A percentile compares a stretch with the other conserved stretches of the same genome.
These are phyloP conservation scores for Cyberlindnera mississippiensis DNA, from an alignment of 805 yeast genomes.

Conservation along the genomic window DNA sequence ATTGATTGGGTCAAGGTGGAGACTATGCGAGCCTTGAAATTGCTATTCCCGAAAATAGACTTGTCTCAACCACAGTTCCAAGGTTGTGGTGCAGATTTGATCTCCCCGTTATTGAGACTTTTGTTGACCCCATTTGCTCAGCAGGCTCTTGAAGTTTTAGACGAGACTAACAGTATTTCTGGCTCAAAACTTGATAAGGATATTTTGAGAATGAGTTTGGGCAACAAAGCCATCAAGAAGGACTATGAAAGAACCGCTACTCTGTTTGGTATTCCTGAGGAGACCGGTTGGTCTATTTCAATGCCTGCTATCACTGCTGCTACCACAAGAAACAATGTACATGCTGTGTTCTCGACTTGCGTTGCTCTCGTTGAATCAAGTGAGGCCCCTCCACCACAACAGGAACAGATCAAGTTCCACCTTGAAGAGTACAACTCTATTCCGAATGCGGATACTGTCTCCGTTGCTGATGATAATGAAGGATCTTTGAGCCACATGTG, in stretches of 20 bases:
- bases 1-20: constrained; percentile 77
- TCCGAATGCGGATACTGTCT: constrained; percentile 37
- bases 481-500: constrained; percentile 85
- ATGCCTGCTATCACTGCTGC: constrained; percentile 92
- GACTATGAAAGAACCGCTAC: constrained; percentile 86
- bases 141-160: constrained; percentile 84
- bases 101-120: constrained; percentile 82
- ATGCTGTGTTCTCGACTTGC: constrained; percentile 91
- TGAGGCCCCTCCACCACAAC: constrained; percentile 28
- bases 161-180: constrained; percentile 78
- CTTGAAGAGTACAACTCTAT: constrained; percentile 51
- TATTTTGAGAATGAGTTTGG: constrained; percentile 86
- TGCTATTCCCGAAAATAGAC: constrained; percentile 73
- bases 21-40: constrained; percentile 70
- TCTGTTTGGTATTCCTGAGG: constrained; percentile 90
- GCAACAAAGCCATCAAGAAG: constrained; percentile 70
- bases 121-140: constrained; percentile 82
- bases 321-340: constrained; percentile 86
- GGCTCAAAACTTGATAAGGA: constrained; percentile 91
- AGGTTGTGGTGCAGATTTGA: constrained; percentile 92
- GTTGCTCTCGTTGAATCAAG: constrained; percentile 31
- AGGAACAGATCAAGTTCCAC: constrained; percentile 44
- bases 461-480: constrained; percentile 58
- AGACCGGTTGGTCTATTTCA: constrained; percentile 95
- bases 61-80: constrained; percentile 71